phyloP scores from a whole-genome alignment of 1,284 basidiomycete species.

The Waitea zeae region DNA sequence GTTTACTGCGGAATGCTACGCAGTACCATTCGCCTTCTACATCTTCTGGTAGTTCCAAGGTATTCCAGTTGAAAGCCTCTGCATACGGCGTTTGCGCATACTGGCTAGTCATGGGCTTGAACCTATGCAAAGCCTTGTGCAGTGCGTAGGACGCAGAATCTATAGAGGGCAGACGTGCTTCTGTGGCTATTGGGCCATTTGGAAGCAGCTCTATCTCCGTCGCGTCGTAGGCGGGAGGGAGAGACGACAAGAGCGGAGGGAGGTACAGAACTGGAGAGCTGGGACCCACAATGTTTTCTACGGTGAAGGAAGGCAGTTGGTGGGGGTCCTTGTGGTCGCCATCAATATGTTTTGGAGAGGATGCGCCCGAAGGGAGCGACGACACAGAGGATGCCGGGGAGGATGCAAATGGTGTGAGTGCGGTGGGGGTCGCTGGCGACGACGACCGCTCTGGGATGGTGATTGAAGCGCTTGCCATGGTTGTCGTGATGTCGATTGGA shows the following conservation, averaged over 20 bases:
- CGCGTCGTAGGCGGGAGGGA: slow-evolving; percentile 22
- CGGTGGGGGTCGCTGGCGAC: no score
- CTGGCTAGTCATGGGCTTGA: slow-evolving; percentile 38
- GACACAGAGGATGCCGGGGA: no score
- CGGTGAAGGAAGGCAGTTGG: slow-evolving; percentile 33
- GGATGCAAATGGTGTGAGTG: no score
- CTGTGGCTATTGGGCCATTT: slow-evolving; percentile 35
- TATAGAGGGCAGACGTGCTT: slow-evolving; percentile 65
- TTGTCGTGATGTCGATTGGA: no score
- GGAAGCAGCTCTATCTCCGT: slow-evolving; percentile 13
- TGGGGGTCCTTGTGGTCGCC: slow-evolving; percentile 56
- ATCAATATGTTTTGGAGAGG: no score
- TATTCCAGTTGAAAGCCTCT: slow-evolving; percentile 78
- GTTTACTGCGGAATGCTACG: slow-evolving; percentile 74
- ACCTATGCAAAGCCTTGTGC: slow-evolving; percentile 69
- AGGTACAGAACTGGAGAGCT: slow-evolving; percentile 48
- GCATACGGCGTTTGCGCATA: slow-evolving; percentile 54
- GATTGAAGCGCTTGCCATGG: no score
- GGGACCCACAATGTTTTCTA: slow-evolving; percentile 19
- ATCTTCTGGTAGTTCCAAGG: slow-evolving; percentile 44
- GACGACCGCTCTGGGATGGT: no score
- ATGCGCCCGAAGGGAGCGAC: no score
- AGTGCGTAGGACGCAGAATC: slow-evolving; percentile 71
- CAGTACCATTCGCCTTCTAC: slow-evolving; percentile 80
- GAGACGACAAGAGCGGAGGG: slow-evolving; percentile 62